These are phyloP conservation scores for Dittrichia graveolens DNA, from an alignment of 129 eudicot genomes.

Conservation along the genomic window DNA sequence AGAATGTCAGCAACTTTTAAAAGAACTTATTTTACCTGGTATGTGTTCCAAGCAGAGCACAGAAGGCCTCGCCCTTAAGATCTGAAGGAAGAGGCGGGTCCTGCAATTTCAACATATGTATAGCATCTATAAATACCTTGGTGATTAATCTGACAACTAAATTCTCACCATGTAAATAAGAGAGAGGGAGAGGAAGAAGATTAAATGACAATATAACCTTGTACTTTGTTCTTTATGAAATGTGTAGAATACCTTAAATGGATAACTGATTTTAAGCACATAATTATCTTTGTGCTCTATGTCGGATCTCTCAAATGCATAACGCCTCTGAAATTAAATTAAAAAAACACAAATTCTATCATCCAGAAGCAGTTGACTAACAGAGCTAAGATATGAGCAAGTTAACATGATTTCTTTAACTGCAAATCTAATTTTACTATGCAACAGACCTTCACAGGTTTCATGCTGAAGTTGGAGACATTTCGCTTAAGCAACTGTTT, in stretches of 20 bases:
- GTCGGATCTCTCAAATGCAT: constrained; percentile 90
- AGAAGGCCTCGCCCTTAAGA: constrained; percentile 77
- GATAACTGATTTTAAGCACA: constrained; percentile 83
- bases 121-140: constrained; percentile 4
- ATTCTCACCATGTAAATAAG: background rate
- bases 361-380: constrained; percentile 17
- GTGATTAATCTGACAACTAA: background rate
- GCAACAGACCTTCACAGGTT: constrained; percentile 87
- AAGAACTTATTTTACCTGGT: constrained; percentile 50
- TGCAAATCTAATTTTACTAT: constrained; percentile 14
- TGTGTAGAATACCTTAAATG: constrained; percentile 67
- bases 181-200: constrained; percentile 7
- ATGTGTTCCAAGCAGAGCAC: constrained; percentile 92
- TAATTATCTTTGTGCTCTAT: constrained; percentile 78
- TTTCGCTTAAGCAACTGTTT: constrained; percentile 66
- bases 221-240: constrained; percentile 15
- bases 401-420: constrained; percentile 6
- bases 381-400: background rate
- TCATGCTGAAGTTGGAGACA: constrained; percentile 83
- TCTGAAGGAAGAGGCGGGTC: constrained; percentile 89
- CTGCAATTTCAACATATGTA: constrained; percentile 45
- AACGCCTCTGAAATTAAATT: constrained; percentile 62
- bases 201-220: background rate
- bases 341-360: constrained; percentile 10
- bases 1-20: background rate